These are phyloP conservation scores for Clitopilus passeckerianus DNA, from an alignment of 768 basidiomycete species.

Conservation along the genomic window DNA sequence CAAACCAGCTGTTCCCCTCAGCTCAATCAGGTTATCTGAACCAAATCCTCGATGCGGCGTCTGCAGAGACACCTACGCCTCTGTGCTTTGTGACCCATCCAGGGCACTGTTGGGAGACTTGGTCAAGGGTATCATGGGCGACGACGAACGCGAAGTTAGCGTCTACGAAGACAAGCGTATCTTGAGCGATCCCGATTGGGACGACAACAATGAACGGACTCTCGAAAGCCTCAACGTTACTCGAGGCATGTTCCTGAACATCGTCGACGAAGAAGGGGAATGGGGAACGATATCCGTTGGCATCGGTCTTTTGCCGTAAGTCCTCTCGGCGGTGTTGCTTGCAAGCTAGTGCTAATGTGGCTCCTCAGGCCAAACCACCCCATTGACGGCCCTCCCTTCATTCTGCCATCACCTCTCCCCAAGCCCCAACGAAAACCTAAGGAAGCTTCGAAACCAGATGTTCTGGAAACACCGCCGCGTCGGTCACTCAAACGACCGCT, in stretches of 20 bases:
- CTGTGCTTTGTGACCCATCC: conserved; percentile 68
- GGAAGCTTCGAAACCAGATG: conserved; percentile 28
- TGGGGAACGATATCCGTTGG: conserved; percentile 68
- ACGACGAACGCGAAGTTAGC: conserved; percentile 58
- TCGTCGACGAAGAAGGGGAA: conserved; percentile 85
- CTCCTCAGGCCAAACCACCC: conserved; percentile 50
- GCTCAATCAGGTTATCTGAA: conserved; percentile 53
- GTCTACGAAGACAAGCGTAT: conserved; percentile 86
- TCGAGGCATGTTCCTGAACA: conserved; percentile 81
- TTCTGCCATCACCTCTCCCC: conserved; percentile 65
- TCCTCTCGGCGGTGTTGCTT: conserved; percentile 19
- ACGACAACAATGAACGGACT: conserved; percentile 80
- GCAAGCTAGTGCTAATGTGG: conserved; percentile 2
- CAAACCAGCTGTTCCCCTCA: conserved; percentile 75
- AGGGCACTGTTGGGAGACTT: conserved; percentile 69
- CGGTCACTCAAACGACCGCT: conserved; percentile 47
- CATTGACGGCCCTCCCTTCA: conserved; percentile 42
- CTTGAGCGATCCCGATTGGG: conserved; percentile 90
- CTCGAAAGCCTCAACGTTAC: conserved; percentile 77
- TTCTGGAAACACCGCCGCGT: conserved; percentile 36
- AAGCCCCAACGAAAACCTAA: conserved; percentile 42
- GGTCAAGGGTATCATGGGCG: conserved; percentile 61
- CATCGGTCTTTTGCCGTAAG: conserved; percentile 68
- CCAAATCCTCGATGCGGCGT: conserved; percentile 82
- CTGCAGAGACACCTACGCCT: conserved; percentile 81